phyloP scores from a whole-genome alignment of 768 basidiomycete genomes.

The Lentinula sp. region DNA sequence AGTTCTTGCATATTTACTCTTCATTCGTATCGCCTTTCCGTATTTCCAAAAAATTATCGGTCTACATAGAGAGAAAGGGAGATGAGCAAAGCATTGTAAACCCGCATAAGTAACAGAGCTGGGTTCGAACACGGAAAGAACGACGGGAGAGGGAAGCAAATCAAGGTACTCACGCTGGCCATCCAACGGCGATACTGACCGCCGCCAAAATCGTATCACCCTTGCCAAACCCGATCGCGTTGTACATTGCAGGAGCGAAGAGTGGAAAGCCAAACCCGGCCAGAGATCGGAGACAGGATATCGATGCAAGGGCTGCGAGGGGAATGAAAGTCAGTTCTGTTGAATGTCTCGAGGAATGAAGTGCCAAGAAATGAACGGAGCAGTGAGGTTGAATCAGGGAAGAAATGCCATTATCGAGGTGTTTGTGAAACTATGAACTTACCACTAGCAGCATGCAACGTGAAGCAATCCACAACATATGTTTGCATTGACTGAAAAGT shows the following conservation, averaged over 20 bases:
- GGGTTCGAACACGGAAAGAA: background rate
- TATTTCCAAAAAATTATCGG: conserved; percentile 6
- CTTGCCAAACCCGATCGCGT: conserved; percentile 60
- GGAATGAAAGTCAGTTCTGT: background rate
- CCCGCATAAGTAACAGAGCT: background rate
- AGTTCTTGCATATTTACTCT: conserved; percentile 2
- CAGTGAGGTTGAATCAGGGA: background rate
- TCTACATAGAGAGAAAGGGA: background rate
- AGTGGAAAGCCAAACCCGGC: conserved; percentile 74
- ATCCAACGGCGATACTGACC: conserved; percentile 51
- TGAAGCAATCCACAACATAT: conserved; percentile 64
- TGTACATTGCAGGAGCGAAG: conserved; percentile 68
- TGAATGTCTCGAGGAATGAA: too few relatives aligned
- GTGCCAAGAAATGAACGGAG: background rate
- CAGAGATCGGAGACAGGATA: conserved; percentile 54
- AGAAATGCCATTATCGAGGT: background rate
- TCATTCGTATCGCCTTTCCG: conserved; percentile 2
- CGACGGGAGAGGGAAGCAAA: background rate
- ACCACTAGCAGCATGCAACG: conserved; percentile 65
- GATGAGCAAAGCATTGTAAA: background rate
- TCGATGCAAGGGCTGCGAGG: conserved; percentile 29
- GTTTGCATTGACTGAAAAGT: conserved; percentile 58
- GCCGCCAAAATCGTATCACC: conserved; percentile 61
- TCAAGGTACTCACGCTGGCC: conserved; percentile 34
- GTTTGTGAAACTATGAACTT: conserved; percentile 8